These are phyloP conservation scores for Microcyclospora tardicrescens DNA, from an alignment of 2,329 filamentous ascomycete genomes.

Conservation along the genomic window DNA sequence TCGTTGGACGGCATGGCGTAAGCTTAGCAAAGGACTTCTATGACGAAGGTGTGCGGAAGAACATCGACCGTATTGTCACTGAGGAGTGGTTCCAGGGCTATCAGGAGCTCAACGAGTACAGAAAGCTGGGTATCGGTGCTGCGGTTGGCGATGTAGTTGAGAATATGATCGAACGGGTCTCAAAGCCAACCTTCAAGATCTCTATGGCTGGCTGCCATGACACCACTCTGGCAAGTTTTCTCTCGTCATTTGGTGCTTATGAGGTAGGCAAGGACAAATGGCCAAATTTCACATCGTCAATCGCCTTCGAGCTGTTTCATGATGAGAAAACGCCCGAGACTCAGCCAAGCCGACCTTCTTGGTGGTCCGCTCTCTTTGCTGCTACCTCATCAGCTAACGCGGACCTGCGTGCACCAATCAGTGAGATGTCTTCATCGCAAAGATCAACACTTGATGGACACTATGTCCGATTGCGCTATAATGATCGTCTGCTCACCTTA, in stretches of 20 bases:
- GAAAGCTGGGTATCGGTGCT: slow-evolving; percentile 73
- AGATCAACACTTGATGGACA: slow-evolving; percentile 54
- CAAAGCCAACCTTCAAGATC: slow-evolving; percentile 46
- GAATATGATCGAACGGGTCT: slow-evolving; percentile 32
- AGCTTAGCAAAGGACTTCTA: slow-evolving; percentile 78
- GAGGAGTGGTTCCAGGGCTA: slow-evolving; percentile 94
- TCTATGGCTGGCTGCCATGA: slow-evolving; percentile 81
- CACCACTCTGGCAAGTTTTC: slow-evolving; percentile 71
- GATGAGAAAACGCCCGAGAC: slow-evolving; percentile 6
- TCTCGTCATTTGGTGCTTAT: slow-evolving; percentile 70
- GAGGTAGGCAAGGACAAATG: slow-evolving; percentile 51
- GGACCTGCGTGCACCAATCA: slow-evolving; percentile 39
- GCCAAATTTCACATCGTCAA: slow-evolving; percentile 87
- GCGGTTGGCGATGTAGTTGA: slow-evolving; percentile 69
- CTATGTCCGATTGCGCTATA: slow-evolving; percentile 84
- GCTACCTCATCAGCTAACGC: slow-evolving; percentile 1
- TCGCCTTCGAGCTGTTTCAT: slow-evolving; percentile 77
- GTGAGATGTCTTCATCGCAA: slow-evolving; percentile 45
- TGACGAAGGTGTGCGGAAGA: slow-evolving; percentile 54
- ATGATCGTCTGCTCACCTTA: slow-evolving; percentile 68
- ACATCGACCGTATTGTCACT: slow-evolving; percentile 60
- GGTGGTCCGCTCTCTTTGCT: slow-evolving; percentile 18
- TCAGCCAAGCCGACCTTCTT: slow-evolving; percentile 1
- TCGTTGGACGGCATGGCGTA: slow-evolving; percentile 20
- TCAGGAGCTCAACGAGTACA: slow-evolving; percentile 71